phyloP scores from a whole-genome alignment of 805 yeast genomes.

The Metschnikowia dekortorum region DNA sequence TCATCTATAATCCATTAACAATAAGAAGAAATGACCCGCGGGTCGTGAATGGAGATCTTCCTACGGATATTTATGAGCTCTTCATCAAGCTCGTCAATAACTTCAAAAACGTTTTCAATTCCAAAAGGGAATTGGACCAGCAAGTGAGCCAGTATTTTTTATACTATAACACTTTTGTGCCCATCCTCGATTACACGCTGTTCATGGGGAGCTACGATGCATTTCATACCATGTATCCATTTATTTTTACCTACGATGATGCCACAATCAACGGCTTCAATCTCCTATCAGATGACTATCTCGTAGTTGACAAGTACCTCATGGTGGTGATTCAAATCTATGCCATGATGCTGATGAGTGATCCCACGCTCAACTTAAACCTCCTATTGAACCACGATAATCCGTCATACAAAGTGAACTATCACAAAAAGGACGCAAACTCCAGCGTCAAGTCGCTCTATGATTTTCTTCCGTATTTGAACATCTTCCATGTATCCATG shows the following conservation, averaged over 20 bases:
- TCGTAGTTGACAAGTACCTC: constrained; percentile 38
- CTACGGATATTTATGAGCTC: constrained; percentile 39
- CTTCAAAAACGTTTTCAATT: constrained; percentile 36
- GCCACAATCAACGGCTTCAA: constrained; percentile 46
- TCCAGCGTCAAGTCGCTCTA: constrained; percentile 34
- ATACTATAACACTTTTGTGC: constrained; percentile 50
- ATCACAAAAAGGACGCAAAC: constrained; percentile 6
- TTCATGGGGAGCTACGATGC: constrained; percentile 51
- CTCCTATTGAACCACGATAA: constrained; percentile 34
- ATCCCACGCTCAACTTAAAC: constrained; percentile 42
- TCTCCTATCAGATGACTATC: constrained; percentile 37
- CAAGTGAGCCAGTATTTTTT: constrained; percentile 47
- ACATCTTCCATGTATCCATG: constrained; percentile 44
- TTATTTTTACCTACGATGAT: constrained; percentile 44
- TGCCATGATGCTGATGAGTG: constrained; percentile 49
- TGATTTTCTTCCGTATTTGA: constrained; percentile 45
- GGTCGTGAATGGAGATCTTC: constrained; percentile 20
- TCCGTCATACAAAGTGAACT: constrained; percentile 24
- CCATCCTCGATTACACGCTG: constrained; percentile 49
- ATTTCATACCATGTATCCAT: constrained; percentile 45
- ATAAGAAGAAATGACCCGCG: constrained; percentile 13
- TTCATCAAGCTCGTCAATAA: constrained; percentile 42
- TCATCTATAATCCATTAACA: constrained; percentile 39
- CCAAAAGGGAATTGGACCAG: constrained; percentile 41
- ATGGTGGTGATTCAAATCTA: constrained; percentile 46